phyloP scores from a whole-genome alignment of 257 asterid species.

The Solanum megistacrolobum region DNA sequence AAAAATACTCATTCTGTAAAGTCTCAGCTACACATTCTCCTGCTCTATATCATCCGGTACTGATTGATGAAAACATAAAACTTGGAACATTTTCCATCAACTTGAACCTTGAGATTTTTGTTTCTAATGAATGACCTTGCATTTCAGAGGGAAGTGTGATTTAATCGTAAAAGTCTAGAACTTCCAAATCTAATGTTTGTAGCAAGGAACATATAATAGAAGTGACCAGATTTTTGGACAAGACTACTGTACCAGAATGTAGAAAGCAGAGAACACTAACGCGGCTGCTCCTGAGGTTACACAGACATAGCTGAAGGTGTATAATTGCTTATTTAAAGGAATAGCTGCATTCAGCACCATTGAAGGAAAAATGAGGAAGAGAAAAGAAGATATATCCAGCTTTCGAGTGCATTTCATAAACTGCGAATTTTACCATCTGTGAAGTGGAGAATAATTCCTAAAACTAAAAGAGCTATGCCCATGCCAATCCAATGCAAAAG shows the following conservation, averaged over 20 bases:
- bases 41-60: background rate
- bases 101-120: background rate
- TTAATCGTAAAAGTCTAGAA: background rate
- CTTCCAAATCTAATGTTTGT: background rate
- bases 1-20: background rate
- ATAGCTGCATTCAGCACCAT: slow-evolving; percentile 34
- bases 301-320: slow-evolving; percentile 65
- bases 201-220: background rate
- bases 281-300: slow-evolving; percentile 73
- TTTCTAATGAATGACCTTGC: background rate
- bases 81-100: background rate
- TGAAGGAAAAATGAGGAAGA: background rate
- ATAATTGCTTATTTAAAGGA: slow-evolving; percentile 67
- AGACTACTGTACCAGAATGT: slow-evolving; percentile 34
- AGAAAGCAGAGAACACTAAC: slow-evolving; percentile 49
- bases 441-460: slow-evolving; percentile 54
- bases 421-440: slow-evolving; percentile 34
- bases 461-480: slow-evolving; percentile 44
- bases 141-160: background rate
- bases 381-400: background rate
- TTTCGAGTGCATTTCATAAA: background rate
- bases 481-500: slow-evolving; percentile 47
- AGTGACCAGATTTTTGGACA: background rate
- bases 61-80: background rate
- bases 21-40: background rate